Evolutionary conservation across 2,329 filamentous ascomycete species (phyloP).

Genomic region (Neofusicoccum sp.): DNA sequence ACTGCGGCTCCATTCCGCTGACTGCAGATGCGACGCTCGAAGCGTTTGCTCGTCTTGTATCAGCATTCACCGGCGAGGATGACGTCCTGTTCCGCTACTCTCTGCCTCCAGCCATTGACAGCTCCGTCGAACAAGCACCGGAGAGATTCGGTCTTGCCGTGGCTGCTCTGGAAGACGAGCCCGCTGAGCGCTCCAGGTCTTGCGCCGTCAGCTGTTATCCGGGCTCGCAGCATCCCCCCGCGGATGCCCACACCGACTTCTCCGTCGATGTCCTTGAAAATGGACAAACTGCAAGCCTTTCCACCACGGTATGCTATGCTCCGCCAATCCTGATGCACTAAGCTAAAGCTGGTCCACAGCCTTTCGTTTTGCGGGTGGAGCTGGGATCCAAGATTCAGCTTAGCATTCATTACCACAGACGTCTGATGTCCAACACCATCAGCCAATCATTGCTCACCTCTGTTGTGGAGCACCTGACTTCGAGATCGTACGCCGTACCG

Average conservation of each 20-base stretch:
- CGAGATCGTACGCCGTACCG: not conserved
- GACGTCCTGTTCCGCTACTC: slow-evolving; percentile 13
- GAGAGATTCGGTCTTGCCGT: slow-evolving; percentile 4
- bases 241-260: slow-evolving; percentile 9
- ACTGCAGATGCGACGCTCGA: slow-evolving; percentile 6
- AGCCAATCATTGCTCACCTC: slow-evolving; percentile 3
- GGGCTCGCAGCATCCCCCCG: not conserved
- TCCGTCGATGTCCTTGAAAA: slow-evolving; percentile 14
- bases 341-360: not conserved
- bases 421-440: slow-evolving; percentile 6
- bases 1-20: not conserved
- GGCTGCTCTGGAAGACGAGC: not conserved
- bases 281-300: slow-evolving; percentile 6
- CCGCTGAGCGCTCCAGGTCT: not conserved
- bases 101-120: not conserved
- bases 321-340: not conserved
- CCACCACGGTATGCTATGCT: not conserved
- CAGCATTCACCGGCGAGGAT: slow-evolving; percentile 16
- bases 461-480: not conserved
- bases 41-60: not conserved
- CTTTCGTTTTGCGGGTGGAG: slow-evolving; percentile 14
- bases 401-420: not conserved
- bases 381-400: slow-evolving; percentile 1
- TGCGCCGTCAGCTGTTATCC: slow-evolving; percentile 2
- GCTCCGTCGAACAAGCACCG: not conserved